Percentiles rank a stretch among this genome's conserved stretches.
phyloP scores from a whole-genome alignment of 345 rosid genomes.

The Citrus australasica region DNA sequence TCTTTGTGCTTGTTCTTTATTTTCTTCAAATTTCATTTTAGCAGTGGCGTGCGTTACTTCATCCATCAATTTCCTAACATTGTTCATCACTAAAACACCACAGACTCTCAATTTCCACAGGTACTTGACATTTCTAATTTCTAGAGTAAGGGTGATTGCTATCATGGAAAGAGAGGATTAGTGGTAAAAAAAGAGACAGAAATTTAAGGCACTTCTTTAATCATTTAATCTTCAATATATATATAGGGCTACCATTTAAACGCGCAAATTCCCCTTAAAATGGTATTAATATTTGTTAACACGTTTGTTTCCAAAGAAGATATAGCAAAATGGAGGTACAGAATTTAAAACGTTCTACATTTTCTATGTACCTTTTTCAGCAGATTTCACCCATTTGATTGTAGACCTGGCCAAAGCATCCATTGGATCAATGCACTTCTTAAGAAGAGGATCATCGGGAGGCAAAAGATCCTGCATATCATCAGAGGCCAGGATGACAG shows the following conservation, averaged over 20 bases:
- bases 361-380: slow-evolving; percentile 19
- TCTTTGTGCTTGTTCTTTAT: no score
- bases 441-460: slow-evolving; percentile 48
- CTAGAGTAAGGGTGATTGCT: no score
- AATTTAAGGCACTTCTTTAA: neutral
- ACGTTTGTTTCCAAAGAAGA: neutral
- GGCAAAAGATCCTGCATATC: slow-evolving; percentile 36
- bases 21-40: no score
- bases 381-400: slow-evolving; percentile 36
- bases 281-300: neutral
- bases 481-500: slow-evolving; percentile 37
- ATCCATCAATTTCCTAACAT: no score
- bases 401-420: slow-evolving; percentile 44
- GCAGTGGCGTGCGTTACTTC: no score
- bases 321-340: neutral
- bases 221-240: neutral
- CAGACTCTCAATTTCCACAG: no score
- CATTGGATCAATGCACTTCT: slow-evolving; percentile 44
- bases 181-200: no score
- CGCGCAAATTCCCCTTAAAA: neutral
- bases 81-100: neutral
- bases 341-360: neutral
- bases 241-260: neutral
- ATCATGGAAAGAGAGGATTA: no score
- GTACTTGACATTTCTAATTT: no score